These are phyloP conservation scores for Brassica hybrid DNA, from an alignment of 441 rosid genomes.

Conservation along the genomic window DNA sequence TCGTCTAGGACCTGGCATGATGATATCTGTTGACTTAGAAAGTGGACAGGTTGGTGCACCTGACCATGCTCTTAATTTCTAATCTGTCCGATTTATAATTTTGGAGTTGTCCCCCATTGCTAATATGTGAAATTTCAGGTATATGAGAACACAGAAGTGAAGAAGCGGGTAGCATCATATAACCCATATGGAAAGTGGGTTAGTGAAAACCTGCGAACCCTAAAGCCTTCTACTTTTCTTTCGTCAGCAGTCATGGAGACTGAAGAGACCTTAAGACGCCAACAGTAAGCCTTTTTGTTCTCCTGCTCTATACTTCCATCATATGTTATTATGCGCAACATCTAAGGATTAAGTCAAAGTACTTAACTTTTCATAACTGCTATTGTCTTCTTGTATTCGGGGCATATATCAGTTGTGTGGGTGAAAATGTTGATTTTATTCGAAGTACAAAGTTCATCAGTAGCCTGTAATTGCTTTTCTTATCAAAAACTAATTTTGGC, in stretches of 20 bases:
- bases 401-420: constrained; percentile 15
- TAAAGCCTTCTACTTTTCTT: constrained; percentile 71
- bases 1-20: constrained; percentile 99
- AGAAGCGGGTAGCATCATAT: constrained; percentile 83
- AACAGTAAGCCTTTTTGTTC: constrained; percentile 77
- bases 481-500: constrained; percentile 28
- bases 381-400: constrained; percentile 15
- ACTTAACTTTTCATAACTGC: background rate
- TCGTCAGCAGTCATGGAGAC: constrained; percentile 80
- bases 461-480: constrained; percentile 1
- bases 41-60: constrained; percentile 88
- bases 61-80: background rate
- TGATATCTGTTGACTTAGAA: constrained; percentile 91
- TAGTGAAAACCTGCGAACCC: constrained; percentile 75
- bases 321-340: background rate
- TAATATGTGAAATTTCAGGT: constrained; percentile 62
- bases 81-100: background rate
- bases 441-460: constrained; percentile 22
- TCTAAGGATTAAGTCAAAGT: background rate
- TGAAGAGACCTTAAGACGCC: constrained; percentile 78
- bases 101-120: background rate
- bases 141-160: constrained; percentile 95
- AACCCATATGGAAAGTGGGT: constrained; percentile 98
- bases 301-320: constrained; percentile 21
- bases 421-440: constrained; percentile 1